phyloP scores from a whole-genome alignment of 2,329 filamentous ascomycete species.

The Arthrobotrys iridis region DNA sequence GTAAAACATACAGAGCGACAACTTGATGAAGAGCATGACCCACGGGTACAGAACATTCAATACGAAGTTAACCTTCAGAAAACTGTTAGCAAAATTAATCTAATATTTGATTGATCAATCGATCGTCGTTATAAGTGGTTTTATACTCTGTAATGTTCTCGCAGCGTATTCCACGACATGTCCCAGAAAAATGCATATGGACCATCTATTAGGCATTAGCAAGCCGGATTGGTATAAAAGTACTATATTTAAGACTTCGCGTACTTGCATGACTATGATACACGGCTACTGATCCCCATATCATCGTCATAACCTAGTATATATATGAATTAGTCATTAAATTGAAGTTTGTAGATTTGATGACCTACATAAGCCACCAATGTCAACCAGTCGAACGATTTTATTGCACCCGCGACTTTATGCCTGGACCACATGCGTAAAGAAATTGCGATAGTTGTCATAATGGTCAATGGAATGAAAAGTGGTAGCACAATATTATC shows the following conservation, averaged over 20 bases:
- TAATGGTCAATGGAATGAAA: constrained; percentile 11
- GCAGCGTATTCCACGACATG: constrained; percentile 22
- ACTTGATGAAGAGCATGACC: constrained; percentile 19
- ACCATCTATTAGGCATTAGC: background rate
- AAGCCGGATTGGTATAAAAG: background rate
- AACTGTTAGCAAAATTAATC: background rate
- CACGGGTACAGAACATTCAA: constrained; percentile 13
- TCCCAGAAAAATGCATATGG: constrained; percentile 9
- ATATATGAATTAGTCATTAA: background rate
- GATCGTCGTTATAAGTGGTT: background rate
- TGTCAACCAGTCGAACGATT: constrained; percentile 2
- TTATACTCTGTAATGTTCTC: background rate
- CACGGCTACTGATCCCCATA: constrained; percentile 11
- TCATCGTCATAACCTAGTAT: constrained; percentile 11
- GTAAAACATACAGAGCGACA: constrained; percentile 24
- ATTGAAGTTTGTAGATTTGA: background rate
- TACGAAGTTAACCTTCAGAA: background rate
- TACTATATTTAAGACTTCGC: no score
- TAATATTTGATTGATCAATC: no score
- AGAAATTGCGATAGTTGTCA: constrained; percentile 19
- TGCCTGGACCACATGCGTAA: constrained; percentile 27
- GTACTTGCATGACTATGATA: background rate
- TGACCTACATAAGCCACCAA: constrained; percentile 13
- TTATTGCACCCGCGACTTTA: constrained; percentile 6
- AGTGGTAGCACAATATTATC: constrained; percentile 6